Conservation (phyloP, 495 filamentous ascomycete genomes). For the Pseudotulostoma volvatum region DNA sequence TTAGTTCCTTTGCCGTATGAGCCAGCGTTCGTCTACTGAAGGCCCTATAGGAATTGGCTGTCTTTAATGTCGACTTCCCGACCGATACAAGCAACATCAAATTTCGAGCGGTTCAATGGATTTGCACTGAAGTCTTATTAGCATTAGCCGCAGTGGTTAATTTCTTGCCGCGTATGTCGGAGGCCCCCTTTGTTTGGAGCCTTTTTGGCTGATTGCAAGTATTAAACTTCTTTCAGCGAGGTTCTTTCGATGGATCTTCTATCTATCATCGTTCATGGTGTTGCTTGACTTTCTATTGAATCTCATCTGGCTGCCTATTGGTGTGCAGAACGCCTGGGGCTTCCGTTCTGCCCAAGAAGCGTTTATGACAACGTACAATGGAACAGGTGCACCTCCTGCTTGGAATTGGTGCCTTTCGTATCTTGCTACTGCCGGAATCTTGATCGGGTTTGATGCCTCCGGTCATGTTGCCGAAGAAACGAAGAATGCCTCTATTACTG, state of each 20-base stretch:
- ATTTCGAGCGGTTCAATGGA: conserved; percentile 41
- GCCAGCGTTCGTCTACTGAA: no score
- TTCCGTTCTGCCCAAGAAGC: conserved; percentile 37
- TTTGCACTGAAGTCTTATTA: conserved; percentile 32
- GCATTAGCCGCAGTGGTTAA: conserved; percentile 30
- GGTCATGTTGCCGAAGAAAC: conserved; percentile 42
- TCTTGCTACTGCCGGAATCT: conserved; percentile 39
- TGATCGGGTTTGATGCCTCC: conserved; percentile 41
- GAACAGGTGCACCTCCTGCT: conserved; percentile 35
- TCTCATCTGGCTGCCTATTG: conserved; percentile 41
- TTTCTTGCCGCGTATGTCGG: conserved; percentile 25
- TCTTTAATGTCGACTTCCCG: conserved; percentile 34
- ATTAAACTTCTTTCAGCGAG: conserved; percentile 16
- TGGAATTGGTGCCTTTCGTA: conserved; percentile 47
- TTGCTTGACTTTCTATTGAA: conserved; percentile 39
- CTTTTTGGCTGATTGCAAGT: background rate
- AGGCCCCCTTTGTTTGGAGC: background rate
- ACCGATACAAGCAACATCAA: conserved; percentile 31
- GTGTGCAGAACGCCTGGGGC: conserved; percentile 33
- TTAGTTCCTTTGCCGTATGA: conserved; percentile 7
- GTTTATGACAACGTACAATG: conserved; percentile 42
- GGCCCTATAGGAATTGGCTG: conserved; percentile 30
- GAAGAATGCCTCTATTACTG: conserved; percentile 36
- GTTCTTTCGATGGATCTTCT: conserved; percentile 32
- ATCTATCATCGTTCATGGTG: conserved; percentile 30